Conservation (phyloP, 2,329 filamentous ascomycete species). For the Emmonsiellopsis sp. region DNA sequence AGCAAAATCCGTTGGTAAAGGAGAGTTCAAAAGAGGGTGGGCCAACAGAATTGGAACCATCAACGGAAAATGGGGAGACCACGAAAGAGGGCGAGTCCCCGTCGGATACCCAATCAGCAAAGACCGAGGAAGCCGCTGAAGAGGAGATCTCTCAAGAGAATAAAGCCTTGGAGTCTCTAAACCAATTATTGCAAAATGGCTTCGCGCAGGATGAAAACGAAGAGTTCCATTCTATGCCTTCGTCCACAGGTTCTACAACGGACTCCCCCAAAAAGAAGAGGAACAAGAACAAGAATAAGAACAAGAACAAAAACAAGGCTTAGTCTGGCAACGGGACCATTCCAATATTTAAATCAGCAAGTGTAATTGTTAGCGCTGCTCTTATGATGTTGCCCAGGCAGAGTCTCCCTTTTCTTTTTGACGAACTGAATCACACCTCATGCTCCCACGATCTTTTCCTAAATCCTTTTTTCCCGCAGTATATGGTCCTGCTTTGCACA, state of each 20-base stretch:
- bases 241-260: slow-evolving; percentile 9
- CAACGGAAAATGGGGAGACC: no score
- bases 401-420: no score
- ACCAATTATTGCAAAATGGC: not conserved
- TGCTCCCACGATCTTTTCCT: no score
- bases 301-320: not conserved
- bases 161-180: not conserved
- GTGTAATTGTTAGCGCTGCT: no score
- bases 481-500: no score
- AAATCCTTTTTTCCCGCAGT: no score
- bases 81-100: no score
- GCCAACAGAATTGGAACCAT: not conserved
- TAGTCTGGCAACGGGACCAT: no score
- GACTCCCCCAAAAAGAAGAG: not conserved
- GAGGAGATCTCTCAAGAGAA: no score
- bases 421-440: no score
- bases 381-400: no score
- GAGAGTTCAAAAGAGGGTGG: not conserved
- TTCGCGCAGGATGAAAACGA: slow-evolving; percentile 21
- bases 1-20: not conserved
- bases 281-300: not conserved
- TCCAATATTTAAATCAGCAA: no score
- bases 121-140: not conserved
- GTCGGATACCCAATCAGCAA: not conserved
- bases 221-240: slow-evolving; percentile 32